A percentile compares a stretch with the other conserved stretches of the same genome.
These are phyloP conservation scores for Jamesozyma rosinii DNA, from an alignment of 805 yeast species.

Conservation along the genomic window DNA sequence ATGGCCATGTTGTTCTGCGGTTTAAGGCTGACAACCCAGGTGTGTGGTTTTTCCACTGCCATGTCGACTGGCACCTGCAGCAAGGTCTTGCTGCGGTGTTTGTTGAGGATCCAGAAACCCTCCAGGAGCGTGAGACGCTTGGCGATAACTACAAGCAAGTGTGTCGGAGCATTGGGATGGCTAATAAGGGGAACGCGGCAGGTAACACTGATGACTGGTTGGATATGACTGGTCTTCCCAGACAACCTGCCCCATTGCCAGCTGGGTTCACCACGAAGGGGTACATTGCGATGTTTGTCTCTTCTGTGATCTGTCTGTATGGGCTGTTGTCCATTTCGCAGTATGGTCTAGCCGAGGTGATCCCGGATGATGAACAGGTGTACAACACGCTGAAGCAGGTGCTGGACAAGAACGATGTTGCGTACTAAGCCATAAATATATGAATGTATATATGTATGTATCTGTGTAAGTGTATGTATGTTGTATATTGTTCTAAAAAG, in stretches of 20 bases:
- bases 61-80: constrained; percentile 75
- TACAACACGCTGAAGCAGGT: constrained; percentile 32
- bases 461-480: neutral
- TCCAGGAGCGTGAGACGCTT: constrained; percentile 37
- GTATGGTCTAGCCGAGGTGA: constrained; percentile 59
- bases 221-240: constrained; percentile 49
- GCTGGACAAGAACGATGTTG: constrained; percentile 22
- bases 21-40: constrained; percentile 86
- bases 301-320: constrained; percentile 46
- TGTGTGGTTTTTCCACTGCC: constrained; percentile 91
- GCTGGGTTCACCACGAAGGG: constrained; percentile 64
- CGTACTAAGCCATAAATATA: neutral
- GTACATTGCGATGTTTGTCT: constrained; percentile 49
- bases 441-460: constrained; percentile 1
- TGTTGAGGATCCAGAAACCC: constrained; percentile 56
- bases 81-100: constrained; percentile 71
- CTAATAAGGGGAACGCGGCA: constrained; percentile 64
- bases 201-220: constrained; percentile 48
- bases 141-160: constrained; percentile 41
- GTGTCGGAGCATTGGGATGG: constrained; percentile 41
- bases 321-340: constrained; percentile 52
- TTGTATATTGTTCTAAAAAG: too few relatives aligned
- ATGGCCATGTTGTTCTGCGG: constrained; percentile 60
- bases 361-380: constrained; percentile 38
- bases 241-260: constrained; percentile 57